phyloP scores from a whole-genome alignment of 176 grass and related monocot genomes.

The Typha latifolia region DNA sequence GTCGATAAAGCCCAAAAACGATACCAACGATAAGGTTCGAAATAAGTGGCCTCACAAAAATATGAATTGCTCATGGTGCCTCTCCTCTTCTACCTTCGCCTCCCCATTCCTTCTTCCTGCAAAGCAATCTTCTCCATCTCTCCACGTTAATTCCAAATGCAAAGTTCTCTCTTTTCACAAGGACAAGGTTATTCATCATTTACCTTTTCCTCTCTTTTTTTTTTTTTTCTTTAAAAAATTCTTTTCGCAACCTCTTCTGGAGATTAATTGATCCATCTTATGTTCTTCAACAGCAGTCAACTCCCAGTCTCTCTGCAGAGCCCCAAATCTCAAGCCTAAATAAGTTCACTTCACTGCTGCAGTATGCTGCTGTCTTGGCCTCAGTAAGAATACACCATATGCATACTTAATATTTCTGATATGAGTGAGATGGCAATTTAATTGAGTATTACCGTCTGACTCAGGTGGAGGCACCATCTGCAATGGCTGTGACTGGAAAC shows the following conservation, averaged over 20 bases:
- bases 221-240: too few species aligned
- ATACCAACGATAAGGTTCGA: constrained; percentile 10
- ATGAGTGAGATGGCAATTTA: not conserved
- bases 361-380: constrained; percentile 54
- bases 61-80: constrained; percentile 33
- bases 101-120: not conserved
- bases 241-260: not conserved
- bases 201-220: too few species aligned
- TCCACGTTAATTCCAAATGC: constrained; percentile 15
- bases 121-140: constrained; percentile 7
- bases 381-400: constrained; percentile 26
- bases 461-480: constrained; percentile 53
- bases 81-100: constrained; percentile 21
- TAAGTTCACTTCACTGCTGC: constrained; percentile 36
- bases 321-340: constrained; percentile 29
- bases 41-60: not conserved
- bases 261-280: constrained; percentile 1
- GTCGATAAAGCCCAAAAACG: not conserved
- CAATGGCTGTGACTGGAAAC: constrained; percentile 73
- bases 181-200: constrained; percentile 28
- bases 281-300: constrained; percentile 4
- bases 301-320: not conserved
- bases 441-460: not conserved
- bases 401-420: not conserved
- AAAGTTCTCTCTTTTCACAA: constrained; percentile 32